Evolutionary conservation across 2,329 filamentous ascomycete genomes (phyloP).

Genomic region (Colletotrichum noveboracense): DNA sequence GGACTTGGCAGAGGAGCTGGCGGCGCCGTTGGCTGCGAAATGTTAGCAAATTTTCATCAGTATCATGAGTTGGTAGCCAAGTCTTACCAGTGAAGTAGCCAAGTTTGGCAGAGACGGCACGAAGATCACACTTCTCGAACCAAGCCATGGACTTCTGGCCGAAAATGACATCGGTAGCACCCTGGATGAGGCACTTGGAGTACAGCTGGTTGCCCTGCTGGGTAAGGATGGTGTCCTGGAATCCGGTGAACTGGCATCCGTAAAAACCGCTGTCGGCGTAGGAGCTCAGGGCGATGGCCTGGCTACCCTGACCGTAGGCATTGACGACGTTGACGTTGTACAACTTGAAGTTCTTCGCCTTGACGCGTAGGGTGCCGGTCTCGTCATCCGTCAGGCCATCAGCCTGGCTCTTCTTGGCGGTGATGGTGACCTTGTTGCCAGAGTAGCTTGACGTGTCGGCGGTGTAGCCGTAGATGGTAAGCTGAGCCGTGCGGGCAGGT

Average conservation of each 20-base stretch:
- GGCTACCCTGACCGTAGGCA: slow-evolving; percentile 51
- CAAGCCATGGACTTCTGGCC: slow-evolving; percentile 46
- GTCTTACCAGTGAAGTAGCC: slow-evolving; percentile 48
- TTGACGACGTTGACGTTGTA: slow-evolving; percentile 66
- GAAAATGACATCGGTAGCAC: slow-evolving; percentile 57
- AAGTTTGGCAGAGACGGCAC: slow-evolving; percentile 36
- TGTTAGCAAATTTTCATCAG: background rate
- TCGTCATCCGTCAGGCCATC: slow-evolving; percentile 56
- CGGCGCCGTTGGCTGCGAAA: slow-evolving; percentile 44
- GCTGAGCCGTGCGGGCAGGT: slow-evolving; percentile 48
- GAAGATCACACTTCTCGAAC: slow-evolving; percentile 48
- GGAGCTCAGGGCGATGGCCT: slow-evolving; percentile 51
- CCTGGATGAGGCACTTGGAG: slow-evolving; percentile 45
- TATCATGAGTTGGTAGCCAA: background rate
- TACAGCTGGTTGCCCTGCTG: slow-evolving; percentile 54
- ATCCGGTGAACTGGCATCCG: slow-evolving; percentile 49
- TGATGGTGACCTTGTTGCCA: slow-evolving; percentile 62
- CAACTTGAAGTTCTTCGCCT: slow-evolving; percentile 54
- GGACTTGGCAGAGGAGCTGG: slow-evolving; percentile 33
- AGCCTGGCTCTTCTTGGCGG: slow-evolving; percentile 58
- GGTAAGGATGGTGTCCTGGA: slow-evolving; percentile 55
- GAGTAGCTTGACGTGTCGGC: slow-evolving; percentile 54
- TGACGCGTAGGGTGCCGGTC: slow-evolving; percentile 54
- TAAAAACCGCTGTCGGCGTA: slow-evolving; percentile 52
- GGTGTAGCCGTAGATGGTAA: slow-evolving; percentile 64